A percentile compares a stretch with the other conserved stretches of the same genome.
Conservation (phyloP, 345 rosid species). For the Syzygium oleosum region DNA sequence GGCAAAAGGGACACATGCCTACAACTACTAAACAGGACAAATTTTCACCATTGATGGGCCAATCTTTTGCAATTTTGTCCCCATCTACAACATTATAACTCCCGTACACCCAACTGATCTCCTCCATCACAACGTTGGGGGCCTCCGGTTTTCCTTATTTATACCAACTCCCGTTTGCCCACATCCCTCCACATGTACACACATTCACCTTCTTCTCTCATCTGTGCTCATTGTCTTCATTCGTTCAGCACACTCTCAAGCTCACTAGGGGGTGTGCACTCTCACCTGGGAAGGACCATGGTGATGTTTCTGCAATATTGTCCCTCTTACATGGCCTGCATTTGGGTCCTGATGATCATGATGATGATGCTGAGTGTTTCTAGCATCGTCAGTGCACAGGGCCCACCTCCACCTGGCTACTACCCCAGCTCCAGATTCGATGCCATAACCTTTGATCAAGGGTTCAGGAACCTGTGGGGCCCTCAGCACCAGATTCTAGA, state of each 20-base stretch:
- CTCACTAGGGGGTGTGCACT: not conserved
- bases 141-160: conserved; percentile 18
- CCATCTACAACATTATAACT: conserved; percentile 4
- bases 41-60: conserved; percentile 3
- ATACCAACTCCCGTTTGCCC: conserved; percentile 15
- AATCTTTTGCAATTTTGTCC: conserved; percentile 18
- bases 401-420: conserved; percentile 85
- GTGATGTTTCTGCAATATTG: not conserved
- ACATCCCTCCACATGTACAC: conserved; percentile 6
- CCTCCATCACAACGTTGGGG: conserved; percentile 20
- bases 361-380: conserved; percentile 11
- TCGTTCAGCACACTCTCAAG: not conserved
- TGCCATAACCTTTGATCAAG: conserved; percentile 40
- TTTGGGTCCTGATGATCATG: conserved; percentile 2
- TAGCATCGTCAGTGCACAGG: conserved; percentile 14
- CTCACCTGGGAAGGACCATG: not conserved
- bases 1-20: not conserved
- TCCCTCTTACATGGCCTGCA: conserved; percentile 28
- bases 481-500: conserved; percentile 70
- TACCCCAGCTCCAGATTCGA: conserved; percentile 46
- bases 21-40: not conserved
- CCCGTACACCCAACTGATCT: conserved; percentile 30
- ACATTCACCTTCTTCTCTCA: not conserved
- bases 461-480: conserved; percentile 66
- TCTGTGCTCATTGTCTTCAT: not conserved